Base-by-base conservation (phyloP, 2,329 filamentous ascomycete species). In the Botrytis deweyae region DNA sequence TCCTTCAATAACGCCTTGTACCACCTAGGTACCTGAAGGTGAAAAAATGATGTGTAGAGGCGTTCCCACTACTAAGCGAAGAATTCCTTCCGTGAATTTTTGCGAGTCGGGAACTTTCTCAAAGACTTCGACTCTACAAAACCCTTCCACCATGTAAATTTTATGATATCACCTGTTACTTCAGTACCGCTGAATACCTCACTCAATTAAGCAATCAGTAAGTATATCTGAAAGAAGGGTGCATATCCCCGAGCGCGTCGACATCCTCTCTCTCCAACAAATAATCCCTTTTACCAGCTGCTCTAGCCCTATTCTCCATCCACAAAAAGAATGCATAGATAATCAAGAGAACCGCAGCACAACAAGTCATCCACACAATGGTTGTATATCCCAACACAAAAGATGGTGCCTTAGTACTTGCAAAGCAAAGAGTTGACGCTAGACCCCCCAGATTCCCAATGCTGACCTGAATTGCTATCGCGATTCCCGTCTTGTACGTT, bases 401-500 rank as follows among this genome's bases (percentile, higher is more conserved):
- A 20, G n/a, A 46, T 3, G 46, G 65, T 55, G 65, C 46, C 16
- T 55, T 29, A 0, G 46, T 55, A 42, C 46, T 55, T 68, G 46
- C 36, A 68, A 68, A 67, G 25, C 65, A 55, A n/a, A 55, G 46
- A 8, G 65, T 55, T 55, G 65, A 68, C 22, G 65, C 36, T 40
- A 68, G 0, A 20, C 65, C 46, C 5, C 25, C 46, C 8, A 68
- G 20, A 68, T 68, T 68, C 1, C 65, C 46, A 55, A 68, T 55
- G 25, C 46, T 55, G 33, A 40, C 36, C 38, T 68, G 46, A 52
- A 40, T 22, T 4, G 22, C 22, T 68, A 55, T 55, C 10, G 65
- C 36, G 33, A 55, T 40, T 10, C 65, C 65, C 22, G 49, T 52
- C 44, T 66, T 40, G 22, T 40, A 38, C n/a, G 44, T 38, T 40